phyloP scores from a whole-genome alignment of 352 stramenopile genomes.

The Phytophthora crassamura region DNA sequence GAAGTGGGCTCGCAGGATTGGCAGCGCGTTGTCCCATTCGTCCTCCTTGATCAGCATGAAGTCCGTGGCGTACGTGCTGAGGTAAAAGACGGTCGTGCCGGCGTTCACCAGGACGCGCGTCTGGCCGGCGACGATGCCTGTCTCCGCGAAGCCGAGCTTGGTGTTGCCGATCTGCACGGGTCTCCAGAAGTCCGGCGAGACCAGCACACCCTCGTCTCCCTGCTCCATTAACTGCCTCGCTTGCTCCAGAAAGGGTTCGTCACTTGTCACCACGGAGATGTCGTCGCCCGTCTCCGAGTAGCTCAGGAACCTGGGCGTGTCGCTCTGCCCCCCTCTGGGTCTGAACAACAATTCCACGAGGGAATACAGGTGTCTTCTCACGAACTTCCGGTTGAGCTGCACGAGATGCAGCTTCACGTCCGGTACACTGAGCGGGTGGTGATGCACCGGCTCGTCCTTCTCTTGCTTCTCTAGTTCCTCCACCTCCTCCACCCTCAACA shows the following conservation, averaged over 20 bases:
- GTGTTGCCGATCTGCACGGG: constrained; percentile 71
- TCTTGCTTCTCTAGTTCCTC: not conserved
- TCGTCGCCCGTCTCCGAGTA: constrained; percentile 69
- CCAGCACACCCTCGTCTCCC: constrained; percentile 56
- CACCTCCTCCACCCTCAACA: constrained; percentile 7
- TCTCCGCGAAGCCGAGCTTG: constrained; percentile 65
- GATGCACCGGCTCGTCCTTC: constrained; percentile 38
- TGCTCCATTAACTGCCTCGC: constrained; percentile 42
- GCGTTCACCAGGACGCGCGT: constrained; percentile 63
- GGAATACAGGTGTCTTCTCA: constrained; percentile 61
- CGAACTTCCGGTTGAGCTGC: constrained; percentile 51
- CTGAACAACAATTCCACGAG: constrained; percentile 65
- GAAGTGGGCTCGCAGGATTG: constrained; percentile 56
- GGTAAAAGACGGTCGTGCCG: constrained; percentile 71
- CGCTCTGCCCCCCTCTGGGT: constrained; percentile 9
- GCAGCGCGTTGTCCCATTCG: constrained; percentile 62
- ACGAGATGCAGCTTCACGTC: constrained; percentile 62
- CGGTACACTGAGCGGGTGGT: constrained; percentile 65
- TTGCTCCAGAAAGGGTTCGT: constrained; percentile 48
- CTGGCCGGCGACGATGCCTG: constrained; percentile 70
- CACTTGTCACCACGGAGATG: constrained; percentile 65
- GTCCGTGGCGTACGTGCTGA: constrained; percentile 75
- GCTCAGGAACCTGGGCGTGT: constrained; percentile 44
- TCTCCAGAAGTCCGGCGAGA: constrained; percentile 69
- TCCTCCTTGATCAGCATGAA: constrained; percentile 81